These are phyloP conservation scores for Cytospora piceae DNA, from an alignment of 2,329 filamentous ascomycete genomes.

Conservation along the genomic window DNA sequence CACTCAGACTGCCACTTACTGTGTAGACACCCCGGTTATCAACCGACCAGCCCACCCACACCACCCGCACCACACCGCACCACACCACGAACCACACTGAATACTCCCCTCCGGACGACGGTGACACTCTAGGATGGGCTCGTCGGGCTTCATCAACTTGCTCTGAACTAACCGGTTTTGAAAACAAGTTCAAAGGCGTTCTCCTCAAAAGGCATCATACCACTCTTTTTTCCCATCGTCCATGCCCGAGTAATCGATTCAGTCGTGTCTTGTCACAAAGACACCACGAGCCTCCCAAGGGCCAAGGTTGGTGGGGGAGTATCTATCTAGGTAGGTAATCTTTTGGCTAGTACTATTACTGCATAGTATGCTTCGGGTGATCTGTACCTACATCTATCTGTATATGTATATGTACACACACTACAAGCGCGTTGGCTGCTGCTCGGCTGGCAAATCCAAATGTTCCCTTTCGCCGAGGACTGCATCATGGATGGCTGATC, in stretches of 20 bases:
- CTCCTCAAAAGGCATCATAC: not conserved
- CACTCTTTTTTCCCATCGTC: not conserved
- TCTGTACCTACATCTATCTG: slow-evolving; percentile 2
- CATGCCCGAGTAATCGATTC: not conserved
- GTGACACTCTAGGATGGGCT: not conserved
- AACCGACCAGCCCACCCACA: not conserved
- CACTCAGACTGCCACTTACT: not conserved
- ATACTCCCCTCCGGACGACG: too few species aligned
- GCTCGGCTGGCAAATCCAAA: not conserved
- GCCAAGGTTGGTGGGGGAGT: not conserved
- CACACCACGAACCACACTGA: not conserved
- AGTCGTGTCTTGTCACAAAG: not conserved
- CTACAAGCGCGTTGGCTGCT: too few species aligned
- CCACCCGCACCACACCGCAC: not conserved
- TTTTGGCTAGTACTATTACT: not conserved
- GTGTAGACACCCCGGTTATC: not conserved
- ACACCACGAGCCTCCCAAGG: not conserved
- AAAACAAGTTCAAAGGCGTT: too few species aligned
- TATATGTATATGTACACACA: not conserved
- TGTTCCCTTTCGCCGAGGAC: slow-evolving; percentile 15
- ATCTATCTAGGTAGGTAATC: not conserved
- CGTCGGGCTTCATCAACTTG: not conserved
- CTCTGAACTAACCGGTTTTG: too few species aligned
- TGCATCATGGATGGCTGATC: slow-evolving; percentile 24
- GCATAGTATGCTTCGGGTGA: slow-evolving; percentile 1